Evolutionary conservation across 2,329 filamentous ascomycete genomes (phyloP), one percentile per base, ranked within the genome.

Genomic region (Fusarium sp.): DNA sequence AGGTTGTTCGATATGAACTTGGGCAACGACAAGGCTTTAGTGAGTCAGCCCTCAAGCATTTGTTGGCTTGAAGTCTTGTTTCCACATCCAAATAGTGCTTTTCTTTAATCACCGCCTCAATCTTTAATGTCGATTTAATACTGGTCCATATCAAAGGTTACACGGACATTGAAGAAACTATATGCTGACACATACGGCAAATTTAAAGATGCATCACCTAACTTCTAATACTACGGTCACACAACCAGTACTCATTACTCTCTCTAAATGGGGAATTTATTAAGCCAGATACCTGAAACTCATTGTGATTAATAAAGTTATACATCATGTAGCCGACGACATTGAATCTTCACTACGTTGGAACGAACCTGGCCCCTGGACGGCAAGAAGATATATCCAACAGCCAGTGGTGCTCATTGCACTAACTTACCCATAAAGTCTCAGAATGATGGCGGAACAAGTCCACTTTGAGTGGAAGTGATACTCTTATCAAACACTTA

Each of bases 401-500:
- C 48, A 36, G 18, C 11, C 9, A 51, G 24, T 22, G n/a, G 33
- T 26, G n/a, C 12, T 14, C 31, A 53, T 15, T 53, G 22, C 30
- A 33, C 18, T 8, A 22, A 22, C 18, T 33, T 28, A 22, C 30
- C 16, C 4, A 44, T 26, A 18, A 15, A 31, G 28, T 14, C n/a
- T n/a, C 44, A 94, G 91, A 91, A 93, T 64, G 94, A 81, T 81
- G 93, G 88, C 79, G 91, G 94, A 36, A 86, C 88, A 0, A 91
- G 91, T 78, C 92, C 86, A 82, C 90, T 91, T 6, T 83, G 83
- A 22, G 88, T 85, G 77, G 92, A 94, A 51, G 88, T 83, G 79
- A 93, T 94, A 15, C 88, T 89, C 79, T 92, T 88, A 65, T 85
- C 87, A 77, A 94, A 94, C 24, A n/a, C n/a, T n/a, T n/a, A n/a